A percentile compares a stretch with the other conserved stretches of the same genome.
phyloP scores from a whole-genome alignment of 2,329 filamentous ascomycete species.

The Ophiostoma pallidulum region DNA sequence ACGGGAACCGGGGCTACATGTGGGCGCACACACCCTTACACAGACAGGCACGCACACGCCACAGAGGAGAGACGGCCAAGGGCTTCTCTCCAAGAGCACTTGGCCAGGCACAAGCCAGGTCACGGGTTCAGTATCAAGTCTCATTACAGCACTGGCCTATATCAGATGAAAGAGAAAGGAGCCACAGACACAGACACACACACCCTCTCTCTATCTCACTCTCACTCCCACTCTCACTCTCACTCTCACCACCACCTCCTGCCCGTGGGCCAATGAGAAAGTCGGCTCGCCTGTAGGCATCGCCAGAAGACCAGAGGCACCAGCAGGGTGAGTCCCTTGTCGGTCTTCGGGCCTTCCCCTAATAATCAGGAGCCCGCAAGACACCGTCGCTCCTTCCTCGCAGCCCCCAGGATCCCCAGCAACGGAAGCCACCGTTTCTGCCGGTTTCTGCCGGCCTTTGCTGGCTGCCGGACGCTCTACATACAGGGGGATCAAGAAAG shows the following conservation, averaged over 20 bases:
- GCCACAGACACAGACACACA: background rate
- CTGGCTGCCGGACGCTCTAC: background rate
- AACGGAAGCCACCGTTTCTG: no score
- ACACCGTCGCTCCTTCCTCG: no score
- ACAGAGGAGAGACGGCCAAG: no score
- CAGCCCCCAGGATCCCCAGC: no score
- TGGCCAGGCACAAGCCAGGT: no score
- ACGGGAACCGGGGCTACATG: background rate
- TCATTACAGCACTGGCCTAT: background rate
- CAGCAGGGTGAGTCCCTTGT: background rate
- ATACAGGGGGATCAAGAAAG: background rate
- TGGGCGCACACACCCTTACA: background rate
- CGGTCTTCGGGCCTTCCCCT: no score
- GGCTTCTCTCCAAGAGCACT: no score
- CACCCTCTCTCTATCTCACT: background rate
- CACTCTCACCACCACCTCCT: background rate
- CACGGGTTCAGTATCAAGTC: no score
- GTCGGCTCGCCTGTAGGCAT: constrained; percentile 2
- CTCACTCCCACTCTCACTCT: background rate
- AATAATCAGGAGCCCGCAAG: no score
- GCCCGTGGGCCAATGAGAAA: constrained; percentile 7
- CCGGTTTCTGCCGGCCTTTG: background rate
- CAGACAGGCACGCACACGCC: background rate
- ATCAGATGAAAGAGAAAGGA: background rate
- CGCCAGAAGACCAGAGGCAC: background rate